Percentiles rank a stretch among this genome's conserved stretches.
Conservation (phyloP, 2,329 filamentous ascomycete genomes). For the Aspergillus carbonarius region DNA sequence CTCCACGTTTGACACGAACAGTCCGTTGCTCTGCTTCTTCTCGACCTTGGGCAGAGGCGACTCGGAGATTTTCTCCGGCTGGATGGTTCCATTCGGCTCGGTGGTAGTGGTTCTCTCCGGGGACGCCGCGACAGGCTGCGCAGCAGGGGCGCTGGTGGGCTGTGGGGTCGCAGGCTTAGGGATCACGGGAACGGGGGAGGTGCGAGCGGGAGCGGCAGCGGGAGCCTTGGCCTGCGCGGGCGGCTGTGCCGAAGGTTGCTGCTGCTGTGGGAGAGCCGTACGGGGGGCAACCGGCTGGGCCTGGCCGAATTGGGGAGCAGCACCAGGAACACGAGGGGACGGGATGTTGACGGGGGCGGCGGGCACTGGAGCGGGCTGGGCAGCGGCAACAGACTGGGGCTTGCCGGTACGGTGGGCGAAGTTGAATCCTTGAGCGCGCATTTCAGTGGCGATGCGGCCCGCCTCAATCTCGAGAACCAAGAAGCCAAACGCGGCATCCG, state of each 20-base stretch:
- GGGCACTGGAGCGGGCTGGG: slow-evolving; percentile 22
- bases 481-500: slow-evolving; percentile 96
- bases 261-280: slow-evolving; percentile 27
- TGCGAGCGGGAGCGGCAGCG: slow-evolving; percentile 29
- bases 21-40: slow-evolving; percentile 70
- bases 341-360: slow-evolving; percentile 33
- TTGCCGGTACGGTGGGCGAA: slow-evolving; percentile 94
- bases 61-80: slow-evolving; percentile 43
- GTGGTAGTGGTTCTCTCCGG: slow-evolving; percentile 53
- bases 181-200: slow-evolving; percentile 44
- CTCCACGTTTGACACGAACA: slow-evolving; percentile 86
- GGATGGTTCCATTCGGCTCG: slow-evolving; percentile 53
- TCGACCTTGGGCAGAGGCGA: slow-evolving; percentile 58
- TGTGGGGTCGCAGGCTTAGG: slow-evolving; percentile 42
- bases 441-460: slow-evolving; percentile 94
- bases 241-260: slow-evolving; percentile 32
- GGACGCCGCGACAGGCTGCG: slow-evolving; percentile 43
- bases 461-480: slow-evolving; percentile 92
- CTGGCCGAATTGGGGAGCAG: slow-evolving; percentile 45
- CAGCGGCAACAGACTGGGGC: slow-evolving; percentile 48
- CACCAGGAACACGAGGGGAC: slow-evolving; percentile 37
- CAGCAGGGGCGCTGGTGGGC: slow-evolving; percentile 38
- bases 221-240: slow-evolving; percentile 32
- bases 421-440: slow-evolving; percentile 98
- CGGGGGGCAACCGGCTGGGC: slow-evolving; percentile 34